Percentiles rank a stretch among this genome's conserved stretches.
phyloP scores from a whole-genome alignment of 768 basidiomycete genomes.

The Lactarius vividus region DNA sequence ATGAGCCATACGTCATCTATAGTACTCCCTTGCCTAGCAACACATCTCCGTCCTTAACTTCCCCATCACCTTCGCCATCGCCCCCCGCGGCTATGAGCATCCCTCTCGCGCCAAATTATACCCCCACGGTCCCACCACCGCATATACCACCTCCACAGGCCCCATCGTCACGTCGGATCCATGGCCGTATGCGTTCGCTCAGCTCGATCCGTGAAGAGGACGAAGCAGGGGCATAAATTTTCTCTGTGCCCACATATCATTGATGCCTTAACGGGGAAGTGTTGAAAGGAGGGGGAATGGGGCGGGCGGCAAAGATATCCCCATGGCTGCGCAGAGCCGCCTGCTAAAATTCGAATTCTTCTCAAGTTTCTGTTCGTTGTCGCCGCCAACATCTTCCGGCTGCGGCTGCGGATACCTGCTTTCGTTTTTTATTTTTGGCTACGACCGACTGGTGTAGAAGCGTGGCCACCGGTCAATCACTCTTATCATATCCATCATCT shows the following conservation, averaged over 20 bases:
- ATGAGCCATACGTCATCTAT: conserved; percentile 28
- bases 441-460: conserved; percentile 20
- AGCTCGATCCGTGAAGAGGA: conserved; percentile 29
- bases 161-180: conserved; percentile 23
- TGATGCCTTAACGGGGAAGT: neutral
- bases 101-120: conserved; percentile 9
- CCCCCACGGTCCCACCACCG: conserved; percentile 15
- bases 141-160: conserved; percentile 22
- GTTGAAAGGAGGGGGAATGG: neutral
- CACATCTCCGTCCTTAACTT: neutral
- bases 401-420: neutral
- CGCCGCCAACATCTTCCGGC: neutral
- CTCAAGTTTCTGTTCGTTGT: neutral
- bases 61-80: conserved; percentile 14
- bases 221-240: conserved; percentile 14
- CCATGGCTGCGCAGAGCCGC: conserved; percentile 16
- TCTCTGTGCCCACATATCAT: neutral
- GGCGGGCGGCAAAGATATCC: conserved; percentile 24
- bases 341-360: conserved; percentile 14
- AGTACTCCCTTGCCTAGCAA: conserved; percentile 24
- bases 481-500: conserved; percentile 14
- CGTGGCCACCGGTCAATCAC: conserved; percentile 14
- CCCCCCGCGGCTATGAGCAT: conserved; percentile 5
- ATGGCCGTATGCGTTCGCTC: conserved; percentile 25
- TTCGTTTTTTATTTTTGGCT: conserved; percentile 2